Evolutionary conservation across 192 early-diverging fungal genomes (phyloP), one percentile per base, ranked within the genome.

Genomic region (Umbelopsis ramanniana): DNA sequence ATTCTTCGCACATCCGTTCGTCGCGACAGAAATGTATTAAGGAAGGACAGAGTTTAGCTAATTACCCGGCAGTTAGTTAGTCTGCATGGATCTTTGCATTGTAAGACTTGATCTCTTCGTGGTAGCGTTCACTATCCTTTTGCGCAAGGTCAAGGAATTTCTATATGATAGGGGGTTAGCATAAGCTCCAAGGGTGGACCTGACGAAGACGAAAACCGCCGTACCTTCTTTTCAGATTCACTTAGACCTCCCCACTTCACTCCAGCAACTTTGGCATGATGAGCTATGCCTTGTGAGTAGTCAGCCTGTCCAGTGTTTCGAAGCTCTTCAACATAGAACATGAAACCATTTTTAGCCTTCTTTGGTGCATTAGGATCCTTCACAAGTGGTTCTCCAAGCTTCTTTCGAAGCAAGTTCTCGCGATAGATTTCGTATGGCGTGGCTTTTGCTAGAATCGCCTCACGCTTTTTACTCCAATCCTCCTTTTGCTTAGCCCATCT

Each of bases 341-440:
- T 50, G 24, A 46, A 81, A 2, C 55, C 52, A 22, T 76, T 81
- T 40, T 35, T 46, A 10, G 79, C 71, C n/a, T 23, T 46, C 40
- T 67, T 74, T n/a, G 79, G 79, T 33, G 40, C 21, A 14, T 52
- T 76, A 23, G 79, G 79, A 72, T 81, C 79, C 22, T 57, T 73
- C 17, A 81, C 17, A 26, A 53, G 24, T 23, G 67, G 46, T 21
- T 73, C 40, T 1, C 76, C 66, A 21, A 73, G 69, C 26, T 71
- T 73, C n/a, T 68, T 29, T 69, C 79, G 66, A 14, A 74, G 43
- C 40, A 57, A 22, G 24, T 81, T 81, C 46, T 81, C 79, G 17
- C 55, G 57, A 23, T 46, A 26, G 38, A 76, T 70, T 46, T 76
- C 66, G 3, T 74, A 54, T 14, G 75, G 74, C 12, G 79, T 73